Base-by-base conservation (phyloP, 1,139 yeast species). In the Diutina pseudorugosa region DNA sequence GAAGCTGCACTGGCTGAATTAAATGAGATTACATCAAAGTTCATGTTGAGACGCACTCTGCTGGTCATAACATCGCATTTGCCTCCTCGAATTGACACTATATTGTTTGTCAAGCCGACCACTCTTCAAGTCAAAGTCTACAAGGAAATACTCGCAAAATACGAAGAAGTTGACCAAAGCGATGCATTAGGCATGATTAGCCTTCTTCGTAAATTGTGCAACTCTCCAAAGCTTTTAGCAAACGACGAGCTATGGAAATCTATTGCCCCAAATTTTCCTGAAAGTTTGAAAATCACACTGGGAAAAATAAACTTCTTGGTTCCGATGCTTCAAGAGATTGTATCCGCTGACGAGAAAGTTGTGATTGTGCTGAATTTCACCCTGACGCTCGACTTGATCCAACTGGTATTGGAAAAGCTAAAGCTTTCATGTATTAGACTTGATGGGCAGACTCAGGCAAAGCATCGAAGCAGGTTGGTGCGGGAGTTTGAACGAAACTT, bases 321-420 rank as follows among this genome's bases (percentile, higher is more conserved):
- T 50, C 77, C 79, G 5, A 60, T 85, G n/a, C 59, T 85, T 2
- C 65, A 72, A 4, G 79, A 78, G 55, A 73, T 8, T 18, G 63
- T 68, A 25, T 57, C 58, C 5, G 59, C 61, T 12, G 70, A 76
- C 14, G 95, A 93, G 61, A 93, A 91, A 62, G 80, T 86, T 3
- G 96, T 93, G 0, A 68, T 93, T 36, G 87, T 91, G 2, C 91
- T 98, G 0, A 91, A 93, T 56, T 93, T 83, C 56, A 93, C 98
- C 0, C 85, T 88, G 61, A 90, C 96, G 0, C 71, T 93, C 51
- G 96, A 93, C 62, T 66, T 93, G 4, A 68, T 93, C 27, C 89
- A 88, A 61, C 66, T 68, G 8, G 62, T 85, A 12, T 63, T 90
- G 50, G 68, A 66, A 6, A 76, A 77, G 27, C 63, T 79, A 41